Evolutionary conservation across 768 basidiomycete genomes (phyloP).

Genomic region (Cubamyces sp.): DNA sequence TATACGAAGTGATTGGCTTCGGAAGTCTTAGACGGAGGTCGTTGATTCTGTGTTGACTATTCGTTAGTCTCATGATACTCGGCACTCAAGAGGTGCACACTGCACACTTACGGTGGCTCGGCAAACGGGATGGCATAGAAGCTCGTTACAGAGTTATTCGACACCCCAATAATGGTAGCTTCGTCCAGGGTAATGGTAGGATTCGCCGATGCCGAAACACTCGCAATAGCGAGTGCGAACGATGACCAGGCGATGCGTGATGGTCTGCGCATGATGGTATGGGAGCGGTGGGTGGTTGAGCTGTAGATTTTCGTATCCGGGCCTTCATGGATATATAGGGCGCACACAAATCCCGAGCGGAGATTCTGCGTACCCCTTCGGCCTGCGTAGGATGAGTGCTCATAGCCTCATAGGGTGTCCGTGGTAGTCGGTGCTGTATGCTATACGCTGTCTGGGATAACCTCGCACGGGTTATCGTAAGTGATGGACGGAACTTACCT

Average conservation of each 20-base stretch:
- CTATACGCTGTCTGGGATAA: not conserved
- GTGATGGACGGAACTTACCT: not conserved
- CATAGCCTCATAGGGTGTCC: too few relatives aligned
- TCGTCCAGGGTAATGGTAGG: conserved; percentile 1
- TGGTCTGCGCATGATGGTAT: too few relatives aligned
- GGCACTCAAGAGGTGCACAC: not conserved
- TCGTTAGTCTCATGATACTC: conserved; percentile 23
- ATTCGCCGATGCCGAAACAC: not conserved
- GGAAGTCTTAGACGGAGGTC: conserved; percentile 26
- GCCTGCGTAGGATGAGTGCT: too few relatives aligned
- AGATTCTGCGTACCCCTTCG: too few relatives aligned
- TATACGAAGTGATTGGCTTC: conserved; percentile 31
- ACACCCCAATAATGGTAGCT: not conserved
- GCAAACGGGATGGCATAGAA: conserved; percentile 17
- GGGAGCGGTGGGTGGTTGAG: too few relatives aligned
- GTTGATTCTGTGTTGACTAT: conserved; percentile 8
- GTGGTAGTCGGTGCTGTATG: too few relatives aligned
- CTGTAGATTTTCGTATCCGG: too few relatives aligned
- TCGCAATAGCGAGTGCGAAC: not conserved
- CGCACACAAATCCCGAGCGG: too few relatives aligned
- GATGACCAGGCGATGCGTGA: not conserved
- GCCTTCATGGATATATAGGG: too few relatives aligned
- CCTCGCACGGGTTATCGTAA: not conserved
- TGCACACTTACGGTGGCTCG: conserved; percentile 6
- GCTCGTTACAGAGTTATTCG: not conserved